Evolutionary conservation across 441 rosid genomes (phyloP), one percentile per base, ranked within the genome.

Genomic region (Gossypium schwendimanii): DNA sequence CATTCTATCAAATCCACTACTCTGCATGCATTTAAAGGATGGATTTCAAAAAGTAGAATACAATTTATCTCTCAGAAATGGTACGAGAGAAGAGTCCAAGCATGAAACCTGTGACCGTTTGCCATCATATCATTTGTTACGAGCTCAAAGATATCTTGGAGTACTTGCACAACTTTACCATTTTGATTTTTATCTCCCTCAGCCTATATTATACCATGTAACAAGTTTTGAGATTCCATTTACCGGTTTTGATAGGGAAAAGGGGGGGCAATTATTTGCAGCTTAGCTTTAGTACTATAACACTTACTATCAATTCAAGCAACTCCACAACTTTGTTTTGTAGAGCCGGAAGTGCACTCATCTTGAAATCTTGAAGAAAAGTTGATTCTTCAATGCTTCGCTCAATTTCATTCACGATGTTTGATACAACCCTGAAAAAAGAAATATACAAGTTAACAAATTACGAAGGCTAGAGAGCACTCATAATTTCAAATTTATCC

Each of bases 101-200:
- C 61, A 61, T 63, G 76, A 33, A 69, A 96, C 99, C 99, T 85
- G 77, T 85, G 83, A 78, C 91, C 85, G 77, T 86, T 78, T 74
- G 76, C 83, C 99, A 96, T 96, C 85, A 96, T 87, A 75, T 93
- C 99, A 68, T 81, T 84, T 70, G 94, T 90, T 63, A 93, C 89
- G 23, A 93, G 83, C 83, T 96, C 98, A 86, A 93, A 93, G 69
- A 96, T 89, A 82, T 96, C 99, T 63, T 96, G 99, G 69, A 96
- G 97, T 84, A 85, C 86, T 80, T 83, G 88, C 76, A 91, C 95
- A 76, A 93, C 93, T 67, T 87, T 82, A 64, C 63, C 78, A 63
- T 73, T 81, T 50, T 85, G 86, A 59, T 80, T 76, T 82, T 86
- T 85, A 68, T 85, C 82, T 80, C 96, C 92, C 79, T 87, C 91